Evolutionary conservation across 441 rosid genomes (phyloP), one percentile per base, ranked within the genome.

Genomic region (Hura crepitans): DNA sequence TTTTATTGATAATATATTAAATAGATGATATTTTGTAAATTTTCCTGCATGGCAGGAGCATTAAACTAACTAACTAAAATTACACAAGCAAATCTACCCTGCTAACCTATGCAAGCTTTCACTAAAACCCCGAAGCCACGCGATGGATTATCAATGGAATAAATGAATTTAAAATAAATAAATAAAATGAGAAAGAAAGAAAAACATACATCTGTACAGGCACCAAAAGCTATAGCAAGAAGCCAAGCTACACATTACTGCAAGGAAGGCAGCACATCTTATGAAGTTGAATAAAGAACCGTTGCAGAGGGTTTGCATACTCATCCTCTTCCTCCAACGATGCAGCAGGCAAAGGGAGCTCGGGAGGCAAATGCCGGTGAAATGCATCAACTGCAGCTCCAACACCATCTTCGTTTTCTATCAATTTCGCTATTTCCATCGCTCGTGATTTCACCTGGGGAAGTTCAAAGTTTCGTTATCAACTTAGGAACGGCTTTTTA

Each of bases 371-470:
- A 80, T 95, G 97, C 70, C 87, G 78, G 74, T 95, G 98, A 81
- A 95, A 95, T 47, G 91, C 96, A 71, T 89, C 84, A 39, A 95
- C 97, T 5, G 99, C 96, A 31, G 86, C 87, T 0, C 87, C 95
- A 53, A 92, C 98, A 25, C 99, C 99, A 60, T 92, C 98, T 81
- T 95, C 99, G 15, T 87, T 95, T 82, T 87, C 97, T 61, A 95
- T 85, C 73, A 81, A 66, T 76, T 87, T 87, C 0, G 96, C 96
- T 53, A 90, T 62, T 66, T 89, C 95, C 85, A 81, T 85, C 22
- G 89, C 92, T 62, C 47, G 85, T 39, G 87, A 74, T 81, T 89
- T 92, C 69, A 95, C 93, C 99, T 95, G 85, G 17, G 59, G 73
- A 30, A 45, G 31, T 63, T 37, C 47, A 31, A 71, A 61, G 6